Evolutionary conservation across 139 green algal genomes (phyloP), one percentile per base, ranked within the genome.

Genomic region (Axilococcus clingmanii): DNA sequence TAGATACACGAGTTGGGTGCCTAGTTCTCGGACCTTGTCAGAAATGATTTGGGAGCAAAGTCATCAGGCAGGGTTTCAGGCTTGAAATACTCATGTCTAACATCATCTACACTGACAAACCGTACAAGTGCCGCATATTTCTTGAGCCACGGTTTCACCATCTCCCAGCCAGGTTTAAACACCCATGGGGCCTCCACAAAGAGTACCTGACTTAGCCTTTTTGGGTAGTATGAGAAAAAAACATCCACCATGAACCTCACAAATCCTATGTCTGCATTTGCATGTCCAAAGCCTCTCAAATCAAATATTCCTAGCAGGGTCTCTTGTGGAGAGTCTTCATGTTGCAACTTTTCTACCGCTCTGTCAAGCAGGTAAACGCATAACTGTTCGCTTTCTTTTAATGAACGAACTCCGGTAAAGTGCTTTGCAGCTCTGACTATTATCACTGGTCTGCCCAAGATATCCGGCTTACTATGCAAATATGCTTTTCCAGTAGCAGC

Each of bases 161-260:
- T 58, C 23, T 78, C 71, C 84, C 87, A 98, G 6, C 77, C 74
- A 4, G 82, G 80, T 48, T 79, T 73, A 64, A 98, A 98, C 29
- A 91, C 75, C 77, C 81, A 94, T 15, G 90, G 90, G 2, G 90
- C 80, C 14, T 97, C 90, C 27, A 98, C 79, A 40, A 97, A 68
- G 41, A 96, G 68, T 41, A 95, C 88, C 55, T 96, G 82, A 1
- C 75, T 75, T 32, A 97, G 63, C 1, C 83, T 63, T 61, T 87
- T 86, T 3, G 89, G 89, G 62, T 96, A 96, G 59, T 91, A 94
- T 28, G 84, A 75, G 59, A 97, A 96, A 65, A 97, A 97, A 0
- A 87, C 75, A 34, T 95, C 83, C 41, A 94, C 82, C 73, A 97
- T 72, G 61, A 96, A 97, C 0, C 69, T 65, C 0, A 83, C 75